Base-by-base conservation (phyloP, 345 rosid genomes). In the Rhodomyrtus tomentosa region DNA sequence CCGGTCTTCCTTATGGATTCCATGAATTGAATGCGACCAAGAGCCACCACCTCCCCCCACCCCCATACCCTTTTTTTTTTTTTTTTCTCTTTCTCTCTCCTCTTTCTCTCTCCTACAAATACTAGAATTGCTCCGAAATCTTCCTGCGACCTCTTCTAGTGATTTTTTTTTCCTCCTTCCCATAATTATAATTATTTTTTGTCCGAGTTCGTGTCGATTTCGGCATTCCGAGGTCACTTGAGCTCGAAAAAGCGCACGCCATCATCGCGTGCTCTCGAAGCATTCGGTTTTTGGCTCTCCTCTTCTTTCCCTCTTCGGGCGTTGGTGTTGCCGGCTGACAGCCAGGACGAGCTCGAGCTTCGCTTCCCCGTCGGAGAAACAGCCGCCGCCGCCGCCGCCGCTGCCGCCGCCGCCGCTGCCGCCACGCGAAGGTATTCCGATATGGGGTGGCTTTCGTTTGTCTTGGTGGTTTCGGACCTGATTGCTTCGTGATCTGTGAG, bases 11-110 rank as follows among this genome's bases (percentile, higher is more conserved):
- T 68, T 84, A 80, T n/a, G n/a, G n/a, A n/a, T 81, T 84, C n/a
- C 36, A 58, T 88, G 91, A 88, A 86, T 81, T 88, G 89, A 90
- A 91, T 86, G 90, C 86, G 86, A 87, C 90, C 91, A 10, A 79
- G 62, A 4, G 45, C 25, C 59, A 25, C 14, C 82, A 32, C 86
- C 86, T 45, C 82, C 80, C 4, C 45, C 10, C 15, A 24, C 55
- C n/a, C 88, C 42, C 59, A 55, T 84, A 32, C 0, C 14, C 21
- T 29, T 86, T 83, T 52, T 85, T 87, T 81, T n/a, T n/a, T n/a
- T n/a, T n/a, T n/a, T n/a, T n/a, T n/a, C n/a, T n/a, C n/a, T n/a
- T 85, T 53, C 42, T 48, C 36, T 72, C 36, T 48, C 55, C 3
- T 53, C 42, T 48, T n/a, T 72, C 36, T 48, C 55, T 6, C 83